Base-by-base conservation (phyloP, 2,329 filamentous ascomycete genomes). In the Aspergillus terreus region DNA sequence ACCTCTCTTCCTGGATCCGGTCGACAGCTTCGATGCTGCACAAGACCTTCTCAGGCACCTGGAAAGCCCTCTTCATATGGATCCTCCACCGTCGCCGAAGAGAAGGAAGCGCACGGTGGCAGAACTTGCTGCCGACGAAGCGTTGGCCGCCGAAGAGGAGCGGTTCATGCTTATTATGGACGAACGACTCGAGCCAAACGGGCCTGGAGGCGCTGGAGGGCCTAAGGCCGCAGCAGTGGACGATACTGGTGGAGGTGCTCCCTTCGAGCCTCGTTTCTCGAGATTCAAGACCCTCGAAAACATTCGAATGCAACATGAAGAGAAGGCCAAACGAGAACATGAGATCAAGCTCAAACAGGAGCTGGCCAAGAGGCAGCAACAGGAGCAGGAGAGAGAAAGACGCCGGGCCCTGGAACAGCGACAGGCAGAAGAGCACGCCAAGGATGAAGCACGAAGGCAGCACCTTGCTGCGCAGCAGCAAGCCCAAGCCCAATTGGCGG, bases 61-160 rank as follows among this genome's bases (percentile, higher is more conserved):
- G 60, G 79, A 83, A 17, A 88, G 95, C 67, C 87, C 91, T 6
- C 83, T 90, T 50, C 89, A 96, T 68, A 82, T 83, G 27, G 82
- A 87, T 46, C 78, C 83, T 41, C 86, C 90, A 9, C 92, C 94
- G 0, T 82, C 87, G 54, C 91, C 91, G 3, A 96, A 96, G 78
- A 86, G 86, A 6, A 81, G 94, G 51, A 97, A 99, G 78, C 85
- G 92, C 56, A 99, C 94, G 0, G 86, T 95, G 15, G 94, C 94
- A 7, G 92, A 99, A 67, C 84, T 97, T 76, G 94, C 90, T 7
- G 92, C 92, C 6, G 94, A 99, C 65, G 92, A 99, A 72, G 92
- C 94, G 1, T 80, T 90, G 53, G 90, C 91, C 0, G 92, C 92
- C 19, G 89, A 91, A 53, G 85, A 90, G 58, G 92, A 99, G 71